phyloP scores from a whole-genome alignment of 2,329 filamentous ascomycete genomes.

The Catunica adiposa region DNA sequence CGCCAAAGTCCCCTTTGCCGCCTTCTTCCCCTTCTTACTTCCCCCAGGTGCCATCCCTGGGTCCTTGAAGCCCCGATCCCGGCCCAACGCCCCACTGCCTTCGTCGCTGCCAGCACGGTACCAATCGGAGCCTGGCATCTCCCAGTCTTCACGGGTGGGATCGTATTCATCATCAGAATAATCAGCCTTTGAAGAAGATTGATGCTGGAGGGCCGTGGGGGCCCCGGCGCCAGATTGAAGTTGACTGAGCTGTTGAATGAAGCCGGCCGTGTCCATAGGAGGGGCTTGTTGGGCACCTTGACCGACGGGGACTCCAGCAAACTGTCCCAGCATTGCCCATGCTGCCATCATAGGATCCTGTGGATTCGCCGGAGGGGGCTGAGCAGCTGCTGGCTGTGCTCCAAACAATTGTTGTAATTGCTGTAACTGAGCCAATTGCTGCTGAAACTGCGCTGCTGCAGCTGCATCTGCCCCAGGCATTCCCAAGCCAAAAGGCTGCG shows the following conservation, averaged over 20 bases:
- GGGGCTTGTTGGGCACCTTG: background rate
- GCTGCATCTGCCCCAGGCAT: background rate
- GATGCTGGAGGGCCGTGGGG: background rate
- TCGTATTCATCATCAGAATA: slow-evolving; percentile 13
- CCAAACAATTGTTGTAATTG: slow-evolving; percentile 19
- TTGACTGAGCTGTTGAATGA: slow-evolving; percentile 13
- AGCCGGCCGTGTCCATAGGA: slow-evolving; percentile 3
- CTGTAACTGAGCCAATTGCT: slow-evolving; percentile 13
- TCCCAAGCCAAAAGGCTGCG: no score
- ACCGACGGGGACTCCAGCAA: background rate
- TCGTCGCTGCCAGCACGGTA: slow-evolving; percentile 1
- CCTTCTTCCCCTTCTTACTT: slow-evolving; percentile 24
- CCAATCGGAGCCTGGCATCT: slow-evolving; percentile 3
- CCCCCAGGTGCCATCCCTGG: slow-evolving; percentile 15
- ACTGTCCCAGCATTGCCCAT: slow-evolving; percentile 7
- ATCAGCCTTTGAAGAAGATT: background rate
- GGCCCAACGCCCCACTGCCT: background rate
- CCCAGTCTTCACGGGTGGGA: slow-evolving; percentile 15
- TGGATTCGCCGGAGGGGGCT: background rate
- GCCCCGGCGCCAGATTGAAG: slow-evolving; percentile 14
- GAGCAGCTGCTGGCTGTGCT: background rate
- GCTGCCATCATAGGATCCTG: slow-evolving; percentile 13
- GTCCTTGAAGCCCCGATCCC: slow-evolving; percentile 17
- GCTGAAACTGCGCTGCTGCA: slow-evolving; percentile 12
- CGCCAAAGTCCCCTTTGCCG: slow-evolving; percentile 24